These are phyloP conservation scores for Apocynum venetum DNA, from an alignment of 257 asterid genomes.

Conservation along the genomic window DNA sequence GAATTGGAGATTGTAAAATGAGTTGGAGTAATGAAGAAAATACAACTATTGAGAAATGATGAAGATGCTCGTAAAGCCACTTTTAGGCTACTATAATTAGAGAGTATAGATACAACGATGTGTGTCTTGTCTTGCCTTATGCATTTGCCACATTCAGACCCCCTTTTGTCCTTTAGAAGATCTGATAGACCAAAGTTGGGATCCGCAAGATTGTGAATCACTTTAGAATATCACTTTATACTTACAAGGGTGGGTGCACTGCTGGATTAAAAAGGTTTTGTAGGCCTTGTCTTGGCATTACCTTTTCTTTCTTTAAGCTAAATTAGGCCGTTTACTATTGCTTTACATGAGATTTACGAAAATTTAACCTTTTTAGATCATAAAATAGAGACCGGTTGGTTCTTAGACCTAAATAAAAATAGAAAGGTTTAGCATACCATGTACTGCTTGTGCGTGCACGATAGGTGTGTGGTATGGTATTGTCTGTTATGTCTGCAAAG, in stretches of 20 bases:
- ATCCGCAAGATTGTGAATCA: constrained; percentile 25
- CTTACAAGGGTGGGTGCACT: constrained; percentile 17
- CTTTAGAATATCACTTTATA: constrained; percentile 24
- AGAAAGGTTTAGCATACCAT: neutral
- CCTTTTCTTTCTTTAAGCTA: constrained; percentile 4
- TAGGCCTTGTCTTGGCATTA: constrained; percentile 17
- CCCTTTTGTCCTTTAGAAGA: constrained; percentile 31
- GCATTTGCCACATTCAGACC: constrained; percentile 27
- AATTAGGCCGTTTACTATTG: constrained; percentile 9
- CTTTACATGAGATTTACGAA: neutral
- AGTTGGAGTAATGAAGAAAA: too few relatives aligned
- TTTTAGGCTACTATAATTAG: constrained; percentile 22
- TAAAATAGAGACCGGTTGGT: too few relatives aligned
- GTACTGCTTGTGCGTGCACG: constrained; percentile 9
- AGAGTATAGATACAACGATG: constrained; percentile 20
- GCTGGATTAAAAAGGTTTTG: constrained; percentile 13
- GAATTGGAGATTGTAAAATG: too few relatives aligned
- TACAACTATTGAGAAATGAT: too few relatives aligned
- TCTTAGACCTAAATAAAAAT: too few relatives aligned
- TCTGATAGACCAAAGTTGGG: constrained; percentile 21
- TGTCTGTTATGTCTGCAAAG: constrained; percentile 7
- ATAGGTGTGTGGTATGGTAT: neutral
- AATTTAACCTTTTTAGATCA: too few relatives aligned
- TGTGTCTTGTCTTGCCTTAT: constrained; percentile 24
- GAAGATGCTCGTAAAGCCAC: constrained; percentile 32